Conservation (phyloP, 2,329 filamentous ascomycete species). For the Fusarium goolgardi region DNA sequence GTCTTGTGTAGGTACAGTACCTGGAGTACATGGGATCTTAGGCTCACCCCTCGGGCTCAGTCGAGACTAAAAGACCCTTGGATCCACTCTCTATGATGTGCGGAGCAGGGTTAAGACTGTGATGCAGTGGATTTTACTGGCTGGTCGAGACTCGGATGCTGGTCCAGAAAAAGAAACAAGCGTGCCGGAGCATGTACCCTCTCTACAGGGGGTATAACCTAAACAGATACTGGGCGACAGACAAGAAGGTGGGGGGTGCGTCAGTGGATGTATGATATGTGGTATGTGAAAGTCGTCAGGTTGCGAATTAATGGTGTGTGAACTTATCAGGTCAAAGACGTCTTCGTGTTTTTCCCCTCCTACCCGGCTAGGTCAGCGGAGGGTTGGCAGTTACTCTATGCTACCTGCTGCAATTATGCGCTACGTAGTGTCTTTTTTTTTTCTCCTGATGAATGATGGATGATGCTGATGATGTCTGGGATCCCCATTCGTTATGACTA, state of each 20-base stretch:
- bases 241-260: slow-evolving; percentile 5
- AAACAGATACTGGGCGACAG: slow-evolving; percentile 15
- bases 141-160: slow-evolving; percentile 15
- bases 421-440: slow-evolving; percentile 25
- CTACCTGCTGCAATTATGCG: background rate
- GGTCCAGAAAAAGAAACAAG: slow-evolving; percentile 30
- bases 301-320: slow-evolving; percentile 27
- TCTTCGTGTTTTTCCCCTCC: slow-evolving; percentile 22
- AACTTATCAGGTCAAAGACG: slow-evolving; percentile 33
- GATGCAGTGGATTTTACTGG: slow-evolving; percentile 23
- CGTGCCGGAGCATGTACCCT: slow-evolving; percentile 14
- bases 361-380: slow-evolving; percentile 28
- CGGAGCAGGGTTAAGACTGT: slow-evolving; percentile 25
- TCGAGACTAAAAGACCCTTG: slow-evolving; percentile 30
- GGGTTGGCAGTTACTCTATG: slow-evolving; percentile 10
- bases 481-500: slow-evolving; percentile 19
- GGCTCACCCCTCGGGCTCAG: slow-evolving; percentile 7
- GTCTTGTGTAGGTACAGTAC: background rate
- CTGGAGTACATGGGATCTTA: background rate
- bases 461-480: slow-evolving; percentile 34
- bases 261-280: slow-evolving; percentile 9
- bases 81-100: slow-evolving; percentile 37
- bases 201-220: slow-evolving; percentile 27
- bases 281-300: slow-evolving; percentile 21
- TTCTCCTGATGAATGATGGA: slow-evolving; percentile 32